A percentile compares a stretch with the other conserved stretches of the same genome.
Conservation (phyloP, 1,284 basidiomycete species). For the Ceratobasidium sp. region DNA sequence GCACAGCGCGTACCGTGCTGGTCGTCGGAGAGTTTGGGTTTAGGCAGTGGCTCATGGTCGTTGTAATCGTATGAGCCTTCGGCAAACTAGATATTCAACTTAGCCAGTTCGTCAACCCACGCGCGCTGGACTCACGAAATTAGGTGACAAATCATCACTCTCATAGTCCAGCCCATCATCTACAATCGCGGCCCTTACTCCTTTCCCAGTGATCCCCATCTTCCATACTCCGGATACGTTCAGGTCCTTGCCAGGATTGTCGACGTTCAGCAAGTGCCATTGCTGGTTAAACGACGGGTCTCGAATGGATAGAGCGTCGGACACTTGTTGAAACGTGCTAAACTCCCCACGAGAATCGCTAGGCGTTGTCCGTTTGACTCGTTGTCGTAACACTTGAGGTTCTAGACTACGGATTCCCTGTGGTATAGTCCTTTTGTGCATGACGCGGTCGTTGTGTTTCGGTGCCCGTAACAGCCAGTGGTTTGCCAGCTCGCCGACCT, state of each 20-base stretch:
- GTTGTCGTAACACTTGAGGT: slow-evolving; percentile 65
- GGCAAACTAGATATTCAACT: slow-evolving; percentile 64
- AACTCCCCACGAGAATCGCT: slow-evolving; percentile 44
- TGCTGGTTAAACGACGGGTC: slow-evolving; percentile 89
- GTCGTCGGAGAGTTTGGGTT: slow-evolving; percentile 88
- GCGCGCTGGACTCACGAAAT: slow-evolving; percentile 79
- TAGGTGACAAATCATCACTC: slow-evolving; percentile 84
- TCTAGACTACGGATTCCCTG: slow-evolving; percentile 64
- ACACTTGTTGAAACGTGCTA: slow-evolving; percentile 57
- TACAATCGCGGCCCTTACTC: slow-evolving; percentile 87
- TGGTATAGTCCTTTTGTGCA: slow-evolving; percentile 53
- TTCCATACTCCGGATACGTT: slow-evolving; percentile 63
- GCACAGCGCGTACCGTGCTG: slow-evolving; percentile 98
- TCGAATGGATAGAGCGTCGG: slow-evolving; percentile 70
- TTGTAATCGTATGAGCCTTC: slow-evolving; percentile 97
- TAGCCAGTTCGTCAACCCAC: slow-evolving; percentile 15
- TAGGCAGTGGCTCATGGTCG: slow-evolving; percentile 87
- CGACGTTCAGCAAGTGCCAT: slow-evolving; percentile 91
- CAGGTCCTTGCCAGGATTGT: slow-evolving; percentile 61
- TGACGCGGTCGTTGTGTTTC: slow-evolving; percentile 50
- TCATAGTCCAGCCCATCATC: slow-evolving; percentile 96
- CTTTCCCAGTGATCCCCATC: slow-evolving; percentile 83
- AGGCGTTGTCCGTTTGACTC: slow-evolving; percentile 61
- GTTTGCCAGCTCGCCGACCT: slow-evolving; percentile 81
- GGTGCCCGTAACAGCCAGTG: slow-evolving; percentile 84